Percentiles rank a stretch among this genome's conserved stretches.
Conservation (phyloP, 164 flowering plant genomes). For the Magnolia sinica region DNA sequence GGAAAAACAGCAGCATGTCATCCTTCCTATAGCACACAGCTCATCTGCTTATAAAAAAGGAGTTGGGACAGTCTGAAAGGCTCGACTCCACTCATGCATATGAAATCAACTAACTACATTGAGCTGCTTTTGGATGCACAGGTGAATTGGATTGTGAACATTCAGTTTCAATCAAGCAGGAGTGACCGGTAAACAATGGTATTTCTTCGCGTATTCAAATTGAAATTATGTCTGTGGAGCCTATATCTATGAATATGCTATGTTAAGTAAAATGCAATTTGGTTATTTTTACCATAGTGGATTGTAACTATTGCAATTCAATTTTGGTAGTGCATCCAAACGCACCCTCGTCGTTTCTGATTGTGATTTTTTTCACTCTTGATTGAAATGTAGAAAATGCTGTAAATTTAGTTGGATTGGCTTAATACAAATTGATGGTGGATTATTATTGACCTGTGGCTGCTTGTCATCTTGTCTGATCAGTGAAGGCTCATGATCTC, state of each 20-base stretch:
- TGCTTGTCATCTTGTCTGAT: neutral
- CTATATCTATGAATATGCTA: neutral
- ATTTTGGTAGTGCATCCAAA: too few relatives aligned
- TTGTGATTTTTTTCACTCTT: neutral
- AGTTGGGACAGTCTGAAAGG: neutral
- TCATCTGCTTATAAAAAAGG: neutral
- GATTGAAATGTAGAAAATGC: neutral
- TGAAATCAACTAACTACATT: neutral
- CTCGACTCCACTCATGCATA: neutral
- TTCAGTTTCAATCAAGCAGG: neutral
- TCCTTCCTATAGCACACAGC: conserved; percentile 25
- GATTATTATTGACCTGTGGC: neutral
- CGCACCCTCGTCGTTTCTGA: neutral
- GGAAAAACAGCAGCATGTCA: conserved; percentile 48
- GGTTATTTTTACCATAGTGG: neutral
- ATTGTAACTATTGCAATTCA: neutral
- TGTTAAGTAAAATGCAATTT: neutral
- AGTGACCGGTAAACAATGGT: neutral
- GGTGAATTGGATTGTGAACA: neutral
- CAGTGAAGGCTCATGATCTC: too few relatives aligned
- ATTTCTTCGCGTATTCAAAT: neutral
- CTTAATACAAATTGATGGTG: neutral
- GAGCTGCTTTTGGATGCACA: neutral
- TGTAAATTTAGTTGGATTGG: neutral
- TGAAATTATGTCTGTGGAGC: neutral